Evolutionary conservation across 805 yeast genomes (phyloP), one percentile per base, ranked within the genome.

Genomic region (Ogataea philodendri): DNA sequence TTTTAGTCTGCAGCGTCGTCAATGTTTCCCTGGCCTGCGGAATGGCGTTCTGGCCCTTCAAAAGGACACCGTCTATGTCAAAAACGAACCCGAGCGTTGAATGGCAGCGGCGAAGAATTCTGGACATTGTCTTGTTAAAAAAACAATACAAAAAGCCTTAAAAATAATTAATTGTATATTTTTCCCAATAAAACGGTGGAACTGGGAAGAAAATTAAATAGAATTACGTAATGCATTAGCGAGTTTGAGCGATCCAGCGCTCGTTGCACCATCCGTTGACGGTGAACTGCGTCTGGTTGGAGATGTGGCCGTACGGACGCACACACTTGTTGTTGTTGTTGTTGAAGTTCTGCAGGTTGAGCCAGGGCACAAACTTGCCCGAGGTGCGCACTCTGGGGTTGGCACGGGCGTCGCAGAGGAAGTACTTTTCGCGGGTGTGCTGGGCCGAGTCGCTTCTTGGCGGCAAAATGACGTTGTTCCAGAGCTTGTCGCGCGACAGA

Each of bases 11-110:
- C 29, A 89, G 63, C 15, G 42, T 41, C 8, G 35, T 48, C 2
- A 61, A 37, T 0, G 95, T 83, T 11, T 68, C 69, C 9, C 63
- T 63, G 2, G 95, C 96, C 27, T 67, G 68, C 2, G 78, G 76
- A 30, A 88, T 74, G 1, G 89, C 75, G 31, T 67, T 67, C 14
- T 73, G 63, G 13, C 96, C 95, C 42, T 89, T 75, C 14, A 89
- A 54, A 15, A 89, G 63, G 7, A 89, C 97, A 6, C 97, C 97
- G 60, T 89, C 97, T 39, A 89, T 88, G 48, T 63, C 67, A 37
- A 63, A 63, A 3, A 52, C 66, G 37, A 63, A 63, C 1, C 61
- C 67, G 7, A 40, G 9, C 9, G 31, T 39, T 7, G 39, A 35
- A 15, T 24, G 29, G 15, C 23, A 23, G 3, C 39, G 28, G 20